phyloP scores from a whole-genome alignment of 129 eudicot species.

The Flaveria ramosissima region DNA sequence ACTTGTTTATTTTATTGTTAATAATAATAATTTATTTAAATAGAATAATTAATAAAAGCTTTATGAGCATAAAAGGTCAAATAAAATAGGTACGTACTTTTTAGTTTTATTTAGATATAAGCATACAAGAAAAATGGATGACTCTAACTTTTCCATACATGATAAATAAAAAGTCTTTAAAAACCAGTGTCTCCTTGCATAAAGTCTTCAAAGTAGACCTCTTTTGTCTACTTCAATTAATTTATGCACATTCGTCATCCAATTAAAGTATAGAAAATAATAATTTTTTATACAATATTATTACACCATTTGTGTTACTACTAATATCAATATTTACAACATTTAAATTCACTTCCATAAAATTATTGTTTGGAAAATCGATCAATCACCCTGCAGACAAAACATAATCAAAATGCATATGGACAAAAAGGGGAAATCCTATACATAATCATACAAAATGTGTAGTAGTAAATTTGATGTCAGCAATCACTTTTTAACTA shows the following conservation, averaged over 20 bases:
- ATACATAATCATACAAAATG: too few species aligned
- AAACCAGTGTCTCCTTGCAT: conserved; percentile 15
- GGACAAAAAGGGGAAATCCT: too few species aligned
- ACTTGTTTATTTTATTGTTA: not conserved
- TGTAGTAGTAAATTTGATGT: too few species aligned
- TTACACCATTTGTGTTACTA: too few species aligned
- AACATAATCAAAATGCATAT: too few species aligned
- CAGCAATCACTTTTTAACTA: too few species aligned
- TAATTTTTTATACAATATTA: not conserved
- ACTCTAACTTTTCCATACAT: not conserved
- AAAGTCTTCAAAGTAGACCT: conserved; percentile 22
- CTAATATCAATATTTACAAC: too few species aligned
- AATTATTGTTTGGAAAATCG: too few species aligned
- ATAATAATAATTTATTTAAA: not conserved
- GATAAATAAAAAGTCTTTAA: conserved; percentile 18
- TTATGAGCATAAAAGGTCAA: not conserved
- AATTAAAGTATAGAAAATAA: not conserved
- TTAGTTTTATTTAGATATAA: conserved; percentile 17
- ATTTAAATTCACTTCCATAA: too few species aligned
- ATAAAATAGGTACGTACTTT: not conserved
- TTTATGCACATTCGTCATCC: not conserved
- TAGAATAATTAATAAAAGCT: not conserved
- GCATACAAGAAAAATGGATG: not conserved
- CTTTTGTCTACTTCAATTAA: conserved; percentile 8
- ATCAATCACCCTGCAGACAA: too few species aligned